phyloP scores from a whole-genome alignment of 495 filamentous ascomycete species.

The Lasiosphaeria hispida region DNA sequence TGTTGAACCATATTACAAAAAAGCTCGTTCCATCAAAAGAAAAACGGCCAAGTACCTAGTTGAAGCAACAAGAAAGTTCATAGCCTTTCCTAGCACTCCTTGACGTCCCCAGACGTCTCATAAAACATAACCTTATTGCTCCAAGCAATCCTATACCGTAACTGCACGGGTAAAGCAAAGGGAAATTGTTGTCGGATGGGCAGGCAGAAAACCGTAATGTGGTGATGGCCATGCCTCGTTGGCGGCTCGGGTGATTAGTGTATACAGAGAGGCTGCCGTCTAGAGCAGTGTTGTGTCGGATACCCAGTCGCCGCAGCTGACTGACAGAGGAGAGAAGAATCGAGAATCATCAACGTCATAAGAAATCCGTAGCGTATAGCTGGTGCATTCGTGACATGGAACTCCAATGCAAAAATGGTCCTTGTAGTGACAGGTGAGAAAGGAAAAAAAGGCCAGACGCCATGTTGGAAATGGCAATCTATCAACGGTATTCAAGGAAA shows the following conservation, averaged over 20 bases:
- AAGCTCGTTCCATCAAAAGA: background rate
- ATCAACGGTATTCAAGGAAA: slow-evolving; percentile 22
- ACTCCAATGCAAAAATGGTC: slow-evolving; percentile 29
- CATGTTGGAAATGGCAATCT: slow-evolving; percentile 14
- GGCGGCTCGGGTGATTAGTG: slow-evolving; percentile 9
- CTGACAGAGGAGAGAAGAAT: slow-evolving; percentile 12
- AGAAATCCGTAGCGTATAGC: slow-evolving; percentile 32
- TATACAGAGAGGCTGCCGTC: slow-evolving; percentile 9
- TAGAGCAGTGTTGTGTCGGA: background rate
- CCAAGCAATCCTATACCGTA: background rate
- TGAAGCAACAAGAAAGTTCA: background rate
- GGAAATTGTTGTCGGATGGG: background rate
- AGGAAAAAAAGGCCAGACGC: slow-evolving; percentile 16
- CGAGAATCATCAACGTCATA: slow-evolving; percentile 31
- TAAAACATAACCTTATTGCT: slow-evolving; percentile 3
- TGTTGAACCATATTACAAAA: background rate
- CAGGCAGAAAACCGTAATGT: background rate
- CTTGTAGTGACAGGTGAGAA: slow-evolving; percentile 38
- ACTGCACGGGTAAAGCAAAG: background rate
- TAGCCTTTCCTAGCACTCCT: slow-evolving; percentile 4
- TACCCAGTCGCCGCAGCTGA: background rate
- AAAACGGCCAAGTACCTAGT: background rate
- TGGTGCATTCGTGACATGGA: slow-evolving; percentile 27
- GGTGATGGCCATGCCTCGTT: background rate
- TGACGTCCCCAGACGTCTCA: slow-evolving; percentile 8